These are phyloP conservation scores for Penicillium sp. DNA, from an alignment of 2,329 filamentous ascomycete species.

Conservation along the genomic window DNA sequence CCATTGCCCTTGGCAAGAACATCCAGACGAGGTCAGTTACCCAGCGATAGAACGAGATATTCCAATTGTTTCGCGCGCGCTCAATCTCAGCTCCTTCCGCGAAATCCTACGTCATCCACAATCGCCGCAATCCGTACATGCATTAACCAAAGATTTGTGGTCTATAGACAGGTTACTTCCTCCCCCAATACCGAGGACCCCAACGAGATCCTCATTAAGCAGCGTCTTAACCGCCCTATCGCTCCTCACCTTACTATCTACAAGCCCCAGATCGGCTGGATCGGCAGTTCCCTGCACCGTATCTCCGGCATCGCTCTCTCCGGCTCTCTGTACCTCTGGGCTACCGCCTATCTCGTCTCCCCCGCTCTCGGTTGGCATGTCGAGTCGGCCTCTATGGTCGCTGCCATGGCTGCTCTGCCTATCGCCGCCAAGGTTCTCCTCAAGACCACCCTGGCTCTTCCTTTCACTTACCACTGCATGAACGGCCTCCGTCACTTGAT, in stretches of 20 bases:
- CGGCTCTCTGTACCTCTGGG: constrained; percentile 75
- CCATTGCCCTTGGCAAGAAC: constrained; percentile 44
- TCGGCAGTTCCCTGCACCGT: constrained; percentile 72
- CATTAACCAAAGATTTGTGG: constrained; percentile 13
- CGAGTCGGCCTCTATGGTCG: constrained; percentile 62
- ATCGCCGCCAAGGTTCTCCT: constrained; percentile 57
- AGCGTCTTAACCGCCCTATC: constrained; percentile 78
- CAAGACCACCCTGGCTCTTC: constrained; percentile 61
- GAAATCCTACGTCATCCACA: constrained; percentile 31
- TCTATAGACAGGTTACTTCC: constrained; percentile 33
- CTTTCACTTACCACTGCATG: constrained; percentile 67
- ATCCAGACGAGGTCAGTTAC: constrained; percentile 46
- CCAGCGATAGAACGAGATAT: neutral
- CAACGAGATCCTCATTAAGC: constrained; percentile 67
- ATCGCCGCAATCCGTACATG: constrained; percentile 6
- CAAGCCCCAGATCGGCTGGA: constrained; percentile 81
- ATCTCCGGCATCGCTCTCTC: constrained; percentile 75
- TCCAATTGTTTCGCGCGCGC: neutral
- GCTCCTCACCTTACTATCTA: constrained; percentile 86
- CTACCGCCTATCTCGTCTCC: constrained; percentile 74
- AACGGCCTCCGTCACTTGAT: constrained; percentile 71
- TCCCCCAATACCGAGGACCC: constrained; percentile 35
- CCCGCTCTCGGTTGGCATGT: constrained; percentile 72
- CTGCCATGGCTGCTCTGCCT: constrained; percentile 63
- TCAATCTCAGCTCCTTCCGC: neutral